Percentiles rank a stretch among this genome's conserved stretches.
phyloP scores from a whole-genome alignment of 208 protist species.

The Trypanosoma rangeli region DNA sequence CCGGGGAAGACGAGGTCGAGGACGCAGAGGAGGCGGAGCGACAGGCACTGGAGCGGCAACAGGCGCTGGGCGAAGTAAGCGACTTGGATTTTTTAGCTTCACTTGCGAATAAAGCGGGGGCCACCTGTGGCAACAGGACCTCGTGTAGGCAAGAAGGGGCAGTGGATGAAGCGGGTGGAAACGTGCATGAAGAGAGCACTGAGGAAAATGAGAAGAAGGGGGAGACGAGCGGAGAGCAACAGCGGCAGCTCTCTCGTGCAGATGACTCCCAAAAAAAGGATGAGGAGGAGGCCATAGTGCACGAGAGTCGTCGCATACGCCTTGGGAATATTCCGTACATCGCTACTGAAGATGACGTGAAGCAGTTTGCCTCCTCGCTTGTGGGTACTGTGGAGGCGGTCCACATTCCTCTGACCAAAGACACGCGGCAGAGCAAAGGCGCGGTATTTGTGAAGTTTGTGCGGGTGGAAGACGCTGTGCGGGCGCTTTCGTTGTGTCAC shows the following conservation, averaged over 20 bases:
- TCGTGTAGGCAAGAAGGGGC: not conserved
- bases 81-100: conserved; percentile 81
- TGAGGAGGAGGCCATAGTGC: conserved; percentile 50
- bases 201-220: not conserved
- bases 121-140: not conserved
- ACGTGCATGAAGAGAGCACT: conserved; percentile 6
- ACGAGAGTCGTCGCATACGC: conserved; percentile 90
- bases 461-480: conserved; percentile 81
- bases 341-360: conserved; percentile 94
- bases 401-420: conserved; percentile 93
- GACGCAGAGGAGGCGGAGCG: conserved; percentile 27
- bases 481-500: conserved; percentile 69
- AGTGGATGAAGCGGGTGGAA: conserved; percentile 4
- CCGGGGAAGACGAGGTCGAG: conserved; percentile 17
- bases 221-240: conserved; percentile 14
- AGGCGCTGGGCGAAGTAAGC: conserved; percentile 62
- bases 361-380: conserved; percentile 77
- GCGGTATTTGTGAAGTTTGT: conserved; percentile 92
- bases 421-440: conserved; percentile 93
- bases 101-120: conserved; percentile 20
- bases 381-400: conserved; percentile 92
- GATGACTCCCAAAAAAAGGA: not conserved
- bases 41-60: conserved; percentile 52
- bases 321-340: conserved; percentile 95
- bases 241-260: not conserved